Base-by-base conservation (phyloP, 2,329 filamentous ascomycete species). In the Biscogniauxia sp. region DNA sequence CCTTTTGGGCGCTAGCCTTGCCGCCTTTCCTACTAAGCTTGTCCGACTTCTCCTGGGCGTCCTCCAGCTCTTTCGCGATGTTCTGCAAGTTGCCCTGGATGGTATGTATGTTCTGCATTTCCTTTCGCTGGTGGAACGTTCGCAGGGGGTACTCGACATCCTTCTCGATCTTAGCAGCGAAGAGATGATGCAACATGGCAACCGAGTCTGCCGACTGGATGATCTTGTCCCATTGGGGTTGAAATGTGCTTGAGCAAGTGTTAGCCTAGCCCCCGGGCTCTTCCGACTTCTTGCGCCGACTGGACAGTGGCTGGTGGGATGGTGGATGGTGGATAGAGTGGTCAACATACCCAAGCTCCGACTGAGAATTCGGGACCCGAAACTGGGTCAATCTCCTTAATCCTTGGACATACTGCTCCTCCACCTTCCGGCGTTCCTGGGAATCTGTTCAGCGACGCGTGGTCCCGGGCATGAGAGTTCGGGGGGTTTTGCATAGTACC, bases 381-480 rank as follows among this genome's bases (percentile, higher is more conserved):
- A 88, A 88, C 71, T 88, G 84, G 62, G 90, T 84, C 64, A 99
- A 86, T 79, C 91, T 96, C 71, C 89, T 89, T 69, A 99, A 80
- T 51, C 90, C 88, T 70, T 88, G 82, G 53, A 92, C 91, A 77
- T 99, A 99, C 72, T 88, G 84, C 72, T 98, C 94, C 78, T 99
- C 95, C 64, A 98, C 84, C 71, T 88, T 90, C 74, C 93, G 90
- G 69, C 95, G 92, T 81, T 99, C 95, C 94, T 98, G 75, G 58
- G 5, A 19, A 55, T 32, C n/a, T 58, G 55, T 63, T 62, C 53
- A 66, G 63, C 57, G 49, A 52, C 37, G 15, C 50, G 50, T 51
- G 53, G 32, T 32, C 20, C 41, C 17, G n/a, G 11, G 15, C 3
- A 19, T 17, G 19, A 23, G 50, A 20, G 9, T 2, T 20, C n/a